Percentiles rank a stretch among this genome's conserved stretches.
These are phyloP conservation scores for Ormosia emarginata DNA, from an alignment of 306 rosid genomes.

Conservation along the genomic window DNA sequence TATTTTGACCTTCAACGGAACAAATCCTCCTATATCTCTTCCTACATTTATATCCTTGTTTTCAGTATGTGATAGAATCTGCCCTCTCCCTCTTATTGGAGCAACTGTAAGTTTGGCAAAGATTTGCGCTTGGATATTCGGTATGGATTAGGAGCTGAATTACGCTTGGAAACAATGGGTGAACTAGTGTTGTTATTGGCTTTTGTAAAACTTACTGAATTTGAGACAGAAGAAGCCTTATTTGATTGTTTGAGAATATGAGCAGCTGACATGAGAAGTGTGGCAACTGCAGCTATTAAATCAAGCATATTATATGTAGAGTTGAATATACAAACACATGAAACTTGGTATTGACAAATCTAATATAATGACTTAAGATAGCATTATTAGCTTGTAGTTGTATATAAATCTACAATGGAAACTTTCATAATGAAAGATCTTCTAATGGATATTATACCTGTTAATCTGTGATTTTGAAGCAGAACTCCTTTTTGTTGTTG, in stretches of 20 bases:
- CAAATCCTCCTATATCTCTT: not conserved
- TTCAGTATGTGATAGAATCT: not conserved
- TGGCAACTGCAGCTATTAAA: constrained; percentile 94
- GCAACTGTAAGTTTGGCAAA: not conserved
- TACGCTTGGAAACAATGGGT: constrained; percentile 94
- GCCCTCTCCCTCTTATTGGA: not conserved
- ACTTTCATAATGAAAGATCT: not conserved
- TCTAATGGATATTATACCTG: too few relatives aligned
- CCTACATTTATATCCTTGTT: not conserved
- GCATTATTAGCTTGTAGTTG: not conserved
- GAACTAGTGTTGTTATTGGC: constrained; percentile 64
- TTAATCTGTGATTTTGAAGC: not conserved
- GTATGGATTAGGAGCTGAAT: not conserved
- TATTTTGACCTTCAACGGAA: not conserved
- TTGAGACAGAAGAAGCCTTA: constrained; percentile 80
- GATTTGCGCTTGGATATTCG: not conserved
- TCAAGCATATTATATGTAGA: constrained; percentile 87
- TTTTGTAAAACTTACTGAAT: constrained; percentile 82
- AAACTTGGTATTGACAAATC: constrained; percentile 61
- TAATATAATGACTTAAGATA: not conserved
- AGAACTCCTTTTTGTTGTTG: constrained; percentile 11
- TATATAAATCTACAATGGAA: not conserved
- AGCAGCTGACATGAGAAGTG: constrained; percentile 71
- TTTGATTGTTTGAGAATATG: constrained; percentile 60
- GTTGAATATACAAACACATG: constrained; percentile 86